Base-by-base conservation (phyloP, 140 eudicot species). In the Senecio squalidus region DNA sequence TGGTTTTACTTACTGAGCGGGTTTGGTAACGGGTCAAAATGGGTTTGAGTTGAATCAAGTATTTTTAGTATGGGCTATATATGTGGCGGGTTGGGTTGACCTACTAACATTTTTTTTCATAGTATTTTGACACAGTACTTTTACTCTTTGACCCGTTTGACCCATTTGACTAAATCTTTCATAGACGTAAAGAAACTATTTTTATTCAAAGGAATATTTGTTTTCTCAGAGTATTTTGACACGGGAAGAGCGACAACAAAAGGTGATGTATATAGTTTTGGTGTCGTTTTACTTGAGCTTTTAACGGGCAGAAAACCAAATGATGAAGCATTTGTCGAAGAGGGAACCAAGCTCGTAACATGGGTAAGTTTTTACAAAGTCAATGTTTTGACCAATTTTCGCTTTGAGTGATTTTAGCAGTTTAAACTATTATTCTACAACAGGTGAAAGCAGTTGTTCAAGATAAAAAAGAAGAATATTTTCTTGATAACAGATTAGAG, bases 221-320 rank as follows among this genome's bases (percentile, higher is more conserved):
- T 53, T 46, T 55, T 59, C 67, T 36, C 79, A 92, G 98, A 92
- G 66, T 92, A 92, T 68, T 92, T 92, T 60, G 98, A 92, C 56
- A 92, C 96, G 1, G 96, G 98, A 57, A 82, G 82, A 71, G 98
- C 96, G 41, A 92, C 98, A 50, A 79, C 80, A 3, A 92, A 87
- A 69, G 96, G 95, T 16, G 96, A 92, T 71, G 96, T 92, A 36
- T 92, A 92, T 58, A 92, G 98, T 77, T 92, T 74, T 51, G 98
- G 98, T 2, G 95, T 92, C 21, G 96, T 87, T 25, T 49, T 92
- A 51, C 80, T 92, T 9, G 98, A 92, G 74, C 88, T 92, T 62
- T 66, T 92, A 80, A 92, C 96, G 0, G 98, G 98, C 24, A 92
- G 64, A 74, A 86, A 69, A 55, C 98, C 98, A 14, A 74, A 82